Conservation (phyloP, 345 rosid genomes). For the Syzygium grande region DNA sequence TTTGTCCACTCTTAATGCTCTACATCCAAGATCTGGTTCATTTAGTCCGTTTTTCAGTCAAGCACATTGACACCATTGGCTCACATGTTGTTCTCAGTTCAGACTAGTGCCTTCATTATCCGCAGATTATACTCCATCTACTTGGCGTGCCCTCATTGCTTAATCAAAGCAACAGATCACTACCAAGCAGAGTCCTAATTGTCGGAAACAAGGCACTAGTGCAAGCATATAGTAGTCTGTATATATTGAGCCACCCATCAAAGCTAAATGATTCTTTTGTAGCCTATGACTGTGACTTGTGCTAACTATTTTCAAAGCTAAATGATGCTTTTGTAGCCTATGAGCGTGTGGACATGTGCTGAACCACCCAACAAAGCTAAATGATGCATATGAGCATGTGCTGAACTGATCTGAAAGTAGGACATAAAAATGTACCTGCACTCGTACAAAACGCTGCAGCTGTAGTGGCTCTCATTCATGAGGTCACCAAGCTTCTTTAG, state of each 20-base stretch:
- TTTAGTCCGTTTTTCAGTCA: not conserved
- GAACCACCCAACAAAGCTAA: too few species aligned
- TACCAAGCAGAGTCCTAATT: not conserved
- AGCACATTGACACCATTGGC: not conserved
- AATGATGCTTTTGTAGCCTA: not conserved
- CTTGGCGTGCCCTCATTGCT: not conserved
- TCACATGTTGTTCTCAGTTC: not conserved
- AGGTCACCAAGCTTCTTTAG: conserved; percentile 84
- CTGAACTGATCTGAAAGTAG: not conserved
- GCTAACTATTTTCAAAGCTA: not conserved
- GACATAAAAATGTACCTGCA: conserved; percentile 56
- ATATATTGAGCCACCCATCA: not conserved
- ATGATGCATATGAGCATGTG: not conserved
- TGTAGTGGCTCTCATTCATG: conserved; percentile 91
- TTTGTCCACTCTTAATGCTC: not conserved
- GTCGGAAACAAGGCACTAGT: not conserved
- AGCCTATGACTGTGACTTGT: not conserved
- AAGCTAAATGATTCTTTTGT: not conserved
- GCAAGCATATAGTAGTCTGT: not conserved
- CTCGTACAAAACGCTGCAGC: conserved; percentile 84
- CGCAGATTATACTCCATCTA: not conserved
- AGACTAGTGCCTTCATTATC: not conserved
- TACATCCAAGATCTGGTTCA: not conserved
- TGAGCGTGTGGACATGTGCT: not conserved
- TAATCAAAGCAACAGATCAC: not conserved